Conservation (phyloP, 129 eudicot species). For the Pittosporum tobira region DNA sequence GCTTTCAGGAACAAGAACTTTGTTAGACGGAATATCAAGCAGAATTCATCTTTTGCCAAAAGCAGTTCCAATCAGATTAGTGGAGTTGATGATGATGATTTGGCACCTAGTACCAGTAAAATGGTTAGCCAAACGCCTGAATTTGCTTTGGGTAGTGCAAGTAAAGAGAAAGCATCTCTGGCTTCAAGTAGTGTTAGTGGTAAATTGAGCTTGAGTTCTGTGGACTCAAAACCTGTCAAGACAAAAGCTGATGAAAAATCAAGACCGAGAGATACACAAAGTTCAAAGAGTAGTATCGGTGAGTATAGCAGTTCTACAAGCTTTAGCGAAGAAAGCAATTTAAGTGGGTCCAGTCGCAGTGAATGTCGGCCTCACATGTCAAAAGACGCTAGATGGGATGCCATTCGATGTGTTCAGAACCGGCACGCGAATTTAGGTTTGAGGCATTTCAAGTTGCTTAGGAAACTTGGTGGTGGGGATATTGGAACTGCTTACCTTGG, state of each 20-base stretch:
- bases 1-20: conserved; percentile 30
- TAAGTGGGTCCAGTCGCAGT: conserved; percentile 46
- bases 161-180: conserved; percentile 15
- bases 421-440: conserved; percentile 50
- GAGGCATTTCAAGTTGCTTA: conserved; percentile 60
- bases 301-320: conserved; percentile 75
- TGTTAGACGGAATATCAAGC: conserved; percentile 30
- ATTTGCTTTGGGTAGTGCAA: not conserved
- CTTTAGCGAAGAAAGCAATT: conserved; percentile 62
- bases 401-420: conserved; percentile 38
- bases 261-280: conserved; percentile 56
- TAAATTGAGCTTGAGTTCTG: conserved; percentile 17
- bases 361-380: conserved; percentile 89
- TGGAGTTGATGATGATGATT: conserved; percentile 5
- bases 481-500: conserved; percentile 77
- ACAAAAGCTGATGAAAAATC: conserved; percentile 33
- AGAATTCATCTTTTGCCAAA: conserved; percentile 11
- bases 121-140: conserved; percentile 12
- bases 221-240: conserved; percentile 15
- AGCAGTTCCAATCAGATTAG: conserved; percentile 9
- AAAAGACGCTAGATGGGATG: conserved; percentile 76
- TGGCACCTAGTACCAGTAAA: conserved; percentile 11
- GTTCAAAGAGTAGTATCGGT: conserved; percentile 82
- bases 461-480: conserved; percentile 81
- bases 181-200: conserved; percentile 8